Base-by-base conservation (phyloP, 768 basidiomycete genomes). In the Pleurotus cornucopiae region DNA sequence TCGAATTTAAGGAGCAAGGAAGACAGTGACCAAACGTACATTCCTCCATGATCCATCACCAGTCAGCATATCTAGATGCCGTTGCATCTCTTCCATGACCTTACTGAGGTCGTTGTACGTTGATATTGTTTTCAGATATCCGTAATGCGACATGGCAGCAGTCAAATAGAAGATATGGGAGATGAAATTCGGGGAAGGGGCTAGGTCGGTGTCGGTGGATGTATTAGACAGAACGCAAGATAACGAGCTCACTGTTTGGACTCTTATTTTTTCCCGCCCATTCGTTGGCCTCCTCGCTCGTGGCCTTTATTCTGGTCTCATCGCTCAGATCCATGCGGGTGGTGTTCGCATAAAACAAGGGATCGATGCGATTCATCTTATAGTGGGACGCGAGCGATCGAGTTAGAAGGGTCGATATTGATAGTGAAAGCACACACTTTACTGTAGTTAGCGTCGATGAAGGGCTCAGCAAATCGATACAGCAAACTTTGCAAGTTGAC, bases 271-370 rank as follows among this genome's bases (percentile, higher is more conserved):
- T 70, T 43, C 81, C 74, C 45, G 74, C 83, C 86, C 91, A 97
- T 56, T 80, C 73, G 18, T 81, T 75, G 1, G 89, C 91, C 63
- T 98, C 94, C 56, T 93, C 89, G 60, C 85, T 88, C 0, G 92
- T 93, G 0, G 94, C 94, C 62, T 93, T 94, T 61, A 99, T 89
- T 49, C 94, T 86, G 0, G 97, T 99, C 67, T 97, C 93, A 12
- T 98, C 96, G 25, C 72, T 83, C 20, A 96, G 71, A 61, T 91
- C 78, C 25, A 98, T 81, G 5, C 93, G 79, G 7, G 75, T 67
- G 4, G 88, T 88, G 58, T 80, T 82, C 7, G 84, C 83, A 65
- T 85, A 95, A 69, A 87, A 98, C 5, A 86, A 69, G 2, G 86
- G 76, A 64, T 99, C 96, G 48, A 99, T 91, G 57, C 89, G 88